Evolutionary conservation across 73 alveolate genomes (phyloP).

Genomic region (Paramecium octaurelia): DNA sequence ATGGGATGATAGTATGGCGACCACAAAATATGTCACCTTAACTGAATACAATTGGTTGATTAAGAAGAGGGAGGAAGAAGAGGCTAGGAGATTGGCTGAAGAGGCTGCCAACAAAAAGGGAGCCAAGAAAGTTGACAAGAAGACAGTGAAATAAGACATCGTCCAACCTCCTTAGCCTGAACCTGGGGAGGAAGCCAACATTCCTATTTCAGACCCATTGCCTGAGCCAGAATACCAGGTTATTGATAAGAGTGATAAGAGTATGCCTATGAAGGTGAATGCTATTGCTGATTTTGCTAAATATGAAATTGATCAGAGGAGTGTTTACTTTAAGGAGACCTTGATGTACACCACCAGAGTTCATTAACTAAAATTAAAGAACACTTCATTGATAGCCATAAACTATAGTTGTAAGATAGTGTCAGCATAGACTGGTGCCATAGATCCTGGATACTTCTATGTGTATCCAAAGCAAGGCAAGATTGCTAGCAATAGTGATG

Average conservation of each 20-base stretch:
- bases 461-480: constrained; percentile 84
- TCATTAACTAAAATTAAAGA: constrained; percentile 89
- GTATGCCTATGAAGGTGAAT: constrained; percentile 84
- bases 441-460: constrained; percentile 94
- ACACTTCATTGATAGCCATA: constrained; percentile 85
- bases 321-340: constrained; percentile 92
- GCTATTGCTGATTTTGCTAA: constrained; percentile 93
- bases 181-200: constrained; percentile 92
- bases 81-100: constrained; percentile 89
- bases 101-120: constrained; percentile 95
- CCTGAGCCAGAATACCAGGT: constrained; percentile 89
- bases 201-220: constrained; percentile 86
- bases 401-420: constrained; percentile 89
- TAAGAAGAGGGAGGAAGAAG: constrained; percentile 94
- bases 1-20: constrained; percentile 96
- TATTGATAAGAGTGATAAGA: constrained; percentile 91
- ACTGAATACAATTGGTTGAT: constrained; percentile 89
- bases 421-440: constrained; percentile 83
- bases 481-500: constrained; percentile 97
- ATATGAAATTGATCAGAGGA: constrained; percentile 89
- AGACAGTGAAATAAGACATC: constrained; percentile 73
- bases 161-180: constrained; percentile 54
- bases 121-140: constrained; percentile 79
- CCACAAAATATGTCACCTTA: constrained; percentile 87
- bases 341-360: constrained; percentile 95